Evolutionary conservation across 345 rosid species (phyloP).

Genomic region (Acer campestre): DNA sequence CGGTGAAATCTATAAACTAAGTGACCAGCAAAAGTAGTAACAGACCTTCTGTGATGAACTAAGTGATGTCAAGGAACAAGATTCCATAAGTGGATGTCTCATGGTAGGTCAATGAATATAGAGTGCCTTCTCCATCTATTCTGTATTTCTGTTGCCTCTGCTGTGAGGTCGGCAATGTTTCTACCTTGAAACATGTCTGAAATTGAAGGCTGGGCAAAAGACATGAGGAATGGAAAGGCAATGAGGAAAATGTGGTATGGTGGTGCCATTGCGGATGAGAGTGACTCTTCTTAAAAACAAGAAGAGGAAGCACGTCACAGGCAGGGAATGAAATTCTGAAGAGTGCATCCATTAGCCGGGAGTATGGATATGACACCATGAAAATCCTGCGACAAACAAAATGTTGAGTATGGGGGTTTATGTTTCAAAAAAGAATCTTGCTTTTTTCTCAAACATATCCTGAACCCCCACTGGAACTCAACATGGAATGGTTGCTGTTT

Average conservation of each 20-base stretch:
- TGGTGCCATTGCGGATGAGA: slow-evolving; percentile 63
- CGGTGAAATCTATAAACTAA: slow-evolving; percentile 64
- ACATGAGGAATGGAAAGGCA: slow-evolving; percentile 75
- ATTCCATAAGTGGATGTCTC: slow-evolving; percentile 80
- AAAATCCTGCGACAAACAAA: slow-evolving; percentile 94
- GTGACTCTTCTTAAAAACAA: slow-evolving; percentile 65
- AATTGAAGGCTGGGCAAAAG: slow-evolving; percentile 66
- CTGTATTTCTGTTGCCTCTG: slow-evolving; percentile 53
- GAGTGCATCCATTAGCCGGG: slow-evolving; percentile 67
- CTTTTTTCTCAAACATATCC: slow-evolving; percentile 40
- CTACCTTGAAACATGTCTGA: slow-evolving; percentile 69
- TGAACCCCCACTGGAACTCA: slow-evolving; percentile 58
- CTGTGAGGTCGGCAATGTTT: slow-evolving; percentile 70
- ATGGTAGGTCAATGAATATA: slow-evolving; percentile 67
- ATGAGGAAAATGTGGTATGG: slow-evolving; percentile 61
- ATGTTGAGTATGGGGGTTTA: slow-evolving; percentile 83
- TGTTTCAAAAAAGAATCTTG: slow-evolving; percentile 43
- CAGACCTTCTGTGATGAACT: slow-evolving; percentile 86
- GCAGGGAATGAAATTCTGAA: slow-evolving; percentile 59
- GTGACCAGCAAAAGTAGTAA: slow-evolving; percentile 70
- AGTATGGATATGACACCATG: slow-evolving; percentile 56
- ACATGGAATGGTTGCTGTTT: slow-evolving; percentile 32
- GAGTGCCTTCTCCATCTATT: slow-evolving; percentile 66
- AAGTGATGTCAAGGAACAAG: slow-evolving; percentile 89
- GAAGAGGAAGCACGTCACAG: slow-evolving; percentile 69